These are phyloP conservation scores for Hondaea fermentalgiana DNA, from an alignment of 108 stramenopile genomes.

Conservation along the genomic window DNA sequence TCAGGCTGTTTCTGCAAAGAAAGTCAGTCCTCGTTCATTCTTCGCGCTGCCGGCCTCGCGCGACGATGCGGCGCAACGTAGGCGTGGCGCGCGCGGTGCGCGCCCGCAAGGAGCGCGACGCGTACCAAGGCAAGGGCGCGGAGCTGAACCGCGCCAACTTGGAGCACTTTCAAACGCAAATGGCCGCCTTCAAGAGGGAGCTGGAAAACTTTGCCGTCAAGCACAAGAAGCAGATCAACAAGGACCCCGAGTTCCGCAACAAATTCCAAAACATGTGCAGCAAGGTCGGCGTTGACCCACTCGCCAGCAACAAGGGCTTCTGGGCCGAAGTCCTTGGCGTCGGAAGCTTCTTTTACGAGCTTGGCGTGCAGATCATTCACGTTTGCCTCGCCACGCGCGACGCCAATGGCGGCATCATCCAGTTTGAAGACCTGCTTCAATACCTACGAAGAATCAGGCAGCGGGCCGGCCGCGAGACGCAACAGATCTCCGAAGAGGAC, in stretches of 20 bases:
- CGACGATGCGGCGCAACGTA: conserved; percentile 4
- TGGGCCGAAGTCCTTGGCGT: conserved; percentile 59
- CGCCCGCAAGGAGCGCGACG: not conserved
- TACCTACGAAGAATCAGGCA: not conserved
- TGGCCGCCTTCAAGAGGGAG: conserved; percentile 37
- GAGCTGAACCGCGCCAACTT: not conserved
- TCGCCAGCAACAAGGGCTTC: conserved; percentile 57
- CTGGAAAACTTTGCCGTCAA: conserved; percentile 73
- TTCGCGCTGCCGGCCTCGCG: not conserved
- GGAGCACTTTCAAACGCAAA: not conserved
- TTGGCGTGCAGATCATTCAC: conserved; percentile 92
- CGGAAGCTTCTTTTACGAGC: conserved; percentile 95
- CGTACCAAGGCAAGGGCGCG: not conserved
- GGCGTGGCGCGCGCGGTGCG: not conserved
- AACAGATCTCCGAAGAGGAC: not conserved
- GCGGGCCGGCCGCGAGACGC: not conserved
- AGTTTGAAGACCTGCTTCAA: conserved; percentile 18
- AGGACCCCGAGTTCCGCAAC: conserved; percentile 72
- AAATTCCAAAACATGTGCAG: conserved; percentile 92
- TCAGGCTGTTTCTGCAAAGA: too few species aligned
- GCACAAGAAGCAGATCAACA: conserved; percentile 75
- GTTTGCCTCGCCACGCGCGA: conserved; percentile 74
- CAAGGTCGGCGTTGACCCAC: conserved; percentile 67
- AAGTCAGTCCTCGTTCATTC: too few species aligned
- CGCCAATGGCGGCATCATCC: conserved; percentile 87